These are phyloP conservation scores for Schizophyllum amplum DNA, from an alignment of 1,284 basidiomycete genomes.

Conservation along the genomic window DNA sequence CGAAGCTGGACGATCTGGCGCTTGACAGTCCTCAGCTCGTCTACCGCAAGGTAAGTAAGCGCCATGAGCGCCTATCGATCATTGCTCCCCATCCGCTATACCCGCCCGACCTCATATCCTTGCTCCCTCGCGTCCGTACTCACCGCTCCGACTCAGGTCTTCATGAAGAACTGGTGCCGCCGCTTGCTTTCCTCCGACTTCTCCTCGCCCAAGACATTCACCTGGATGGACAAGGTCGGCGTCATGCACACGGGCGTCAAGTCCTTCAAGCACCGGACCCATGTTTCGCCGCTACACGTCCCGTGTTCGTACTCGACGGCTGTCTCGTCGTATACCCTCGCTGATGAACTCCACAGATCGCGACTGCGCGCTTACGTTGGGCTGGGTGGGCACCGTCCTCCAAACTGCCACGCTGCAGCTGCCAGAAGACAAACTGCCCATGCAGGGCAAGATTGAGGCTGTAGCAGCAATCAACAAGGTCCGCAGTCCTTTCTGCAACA, in stretches of 20 bases:
- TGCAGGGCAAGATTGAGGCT: constrained; percentile 29
- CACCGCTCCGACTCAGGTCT: constrained; percentile 18
- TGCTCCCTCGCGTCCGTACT: constrained; percentile 2
- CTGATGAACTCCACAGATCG: constrained; percentile 18
- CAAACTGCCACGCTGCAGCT: constrained; percentile 23
- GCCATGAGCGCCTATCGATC: constrained; percentile 22
- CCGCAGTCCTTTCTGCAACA: constrained; percentile 4
- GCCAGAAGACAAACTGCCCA: constrained; percentile 17
- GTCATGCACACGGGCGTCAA: constrained; percentile 41
- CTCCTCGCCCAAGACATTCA: constrained; percentile 32
- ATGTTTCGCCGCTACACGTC: constrained; percentile 17
- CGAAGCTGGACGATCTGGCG: constrained; percentile 30
- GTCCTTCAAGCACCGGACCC: constrained; percentile 30
- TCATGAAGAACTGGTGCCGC: constrained; percentile 28
- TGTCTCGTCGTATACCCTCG: not conserved
- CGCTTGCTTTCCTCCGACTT: constrained; percentile 36
- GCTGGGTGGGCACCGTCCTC: constrained; percentile 25
- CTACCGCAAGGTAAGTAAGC: constrained; percentile 32
- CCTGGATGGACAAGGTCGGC: constrained; percentile 42
- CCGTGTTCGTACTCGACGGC: constrained; percentile 19
- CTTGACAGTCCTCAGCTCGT: constrained; percentile 37
- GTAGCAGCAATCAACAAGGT: constrained; percentile 37
- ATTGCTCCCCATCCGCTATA: constrained; percentile 11
- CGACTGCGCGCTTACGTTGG: constrained; percentile 25
- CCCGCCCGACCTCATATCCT: not conserved